Evolutionary conservation across 768 basidiomycete genomes (phyloP).

Genomic region (Suillus cothurnatus): DNA sequence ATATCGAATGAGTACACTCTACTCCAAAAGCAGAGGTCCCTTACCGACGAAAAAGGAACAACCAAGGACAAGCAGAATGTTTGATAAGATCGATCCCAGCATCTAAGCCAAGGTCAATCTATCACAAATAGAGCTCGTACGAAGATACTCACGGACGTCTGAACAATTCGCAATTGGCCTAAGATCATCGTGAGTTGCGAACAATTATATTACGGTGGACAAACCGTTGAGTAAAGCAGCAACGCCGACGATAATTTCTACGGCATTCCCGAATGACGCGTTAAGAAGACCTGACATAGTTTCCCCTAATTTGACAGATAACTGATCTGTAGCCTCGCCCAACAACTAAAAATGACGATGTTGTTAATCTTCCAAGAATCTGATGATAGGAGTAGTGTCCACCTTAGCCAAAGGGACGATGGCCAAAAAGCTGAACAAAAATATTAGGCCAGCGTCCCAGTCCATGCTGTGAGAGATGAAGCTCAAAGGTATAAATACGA

Average conservation of each 20-base stretch:
- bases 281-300: slow-evolving; percentile 87
- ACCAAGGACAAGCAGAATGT: slow-evolving; percentile 86
- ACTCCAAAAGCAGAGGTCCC: slow-evolving; percentile 5
- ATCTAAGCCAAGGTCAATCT: slow-evolving; percentile 47
- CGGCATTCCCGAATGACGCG: slow-evolving; percentile 81
- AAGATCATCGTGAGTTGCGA: slow-evolving; percentile 13
- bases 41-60: slow-evolving; percentile 86
- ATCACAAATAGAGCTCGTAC: not conserved
- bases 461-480: slow-evolving; percentile 60
- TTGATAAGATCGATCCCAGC: slow-evolving; percentile 90
- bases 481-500: slow-evolving; percentile 80
- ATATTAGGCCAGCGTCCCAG: slow-evolving; percentile 80
- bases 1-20: not conserved
- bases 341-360: slow-evolving; percentile 50
- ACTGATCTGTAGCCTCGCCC: slow-evolving; percentile 81
- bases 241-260: slow-evolving; percentile 89
- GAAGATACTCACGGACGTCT: slow-evolving; percentile 68
- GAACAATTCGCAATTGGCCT: slow-evolving; percentile 87
- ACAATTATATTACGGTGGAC: slow-evolving; percentile 1
- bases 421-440: slow-evolving; percentile 75
- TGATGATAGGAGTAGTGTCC: slow-evolving; percentile 4
- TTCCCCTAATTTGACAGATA: slow-evolving; percentile 77
- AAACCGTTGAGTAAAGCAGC: slow-evolving; percentile 79
- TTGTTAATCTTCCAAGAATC: not conserved
- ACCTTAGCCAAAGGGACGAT: slow-evolving; percentile 90